Conservation (phyloP, 805 yeast genomes). For the Allodekkera sacchari region DNA sequence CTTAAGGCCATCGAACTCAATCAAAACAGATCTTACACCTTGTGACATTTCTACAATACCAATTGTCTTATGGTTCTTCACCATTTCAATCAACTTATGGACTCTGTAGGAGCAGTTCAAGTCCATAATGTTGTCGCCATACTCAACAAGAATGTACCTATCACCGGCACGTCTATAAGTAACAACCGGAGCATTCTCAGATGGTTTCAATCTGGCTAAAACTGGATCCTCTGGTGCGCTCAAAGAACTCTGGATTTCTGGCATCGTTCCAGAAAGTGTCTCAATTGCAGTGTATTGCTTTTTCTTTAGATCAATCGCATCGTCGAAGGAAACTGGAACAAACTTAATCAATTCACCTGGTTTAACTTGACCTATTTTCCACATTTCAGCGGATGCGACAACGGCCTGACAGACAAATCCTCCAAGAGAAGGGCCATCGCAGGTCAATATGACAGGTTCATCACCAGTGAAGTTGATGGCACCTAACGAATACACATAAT, state of each 20-base stretch:
- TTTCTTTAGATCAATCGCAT: conserved; percentile 57
- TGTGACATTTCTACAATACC: conserved; percentile 95
- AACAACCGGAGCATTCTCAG: conserved; percentile 53
- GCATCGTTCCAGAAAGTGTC: conserved; percentile 32
- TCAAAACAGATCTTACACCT: conserved; percentile 90
- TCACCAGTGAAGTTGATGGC: conserved; percentile 98
- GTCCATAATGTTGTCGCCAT: conserved; percentile 84
- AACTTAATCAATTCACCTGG: conserved; percentile 86
- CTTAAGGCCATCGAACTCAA: conserved; percentile 65
- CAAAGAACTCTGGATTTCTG: conserved; percentile 24
- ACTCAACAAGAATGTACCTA: conserved; percentile 83
- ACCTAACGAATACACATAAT: conserved; percentile 92
- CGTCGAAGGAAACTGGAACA: conserved; percentile 62
- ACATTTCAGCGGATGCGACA: conserved; percentile 90
- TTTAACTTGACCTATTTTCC: conserved; percentile 97
- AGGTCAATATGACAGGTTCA: conserved; percentile 93
- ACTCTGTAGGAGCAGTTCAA: conserved; percentile 80
- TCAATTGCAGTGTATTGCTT: conserved; percentile 52
- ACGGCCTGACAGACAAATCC: conserved; percentile 97
- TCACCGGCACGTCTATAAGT: conserved; percentile 97
- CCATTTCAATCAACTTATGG: conserved; percentile 71
- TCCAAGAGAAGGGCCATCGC: conserved; percentile 97
- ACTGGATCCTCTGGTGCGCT: conserved; percentile 62
- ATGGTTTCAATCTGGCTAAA: conserved; percentile 41
- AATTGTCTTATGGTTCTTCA: conserved; percentile 49